These are phyloP conservation scores for Cunninghamia lanceolata DNA, from an alignment of 75 land plant species.

Conservation along the genomic window DNA sequence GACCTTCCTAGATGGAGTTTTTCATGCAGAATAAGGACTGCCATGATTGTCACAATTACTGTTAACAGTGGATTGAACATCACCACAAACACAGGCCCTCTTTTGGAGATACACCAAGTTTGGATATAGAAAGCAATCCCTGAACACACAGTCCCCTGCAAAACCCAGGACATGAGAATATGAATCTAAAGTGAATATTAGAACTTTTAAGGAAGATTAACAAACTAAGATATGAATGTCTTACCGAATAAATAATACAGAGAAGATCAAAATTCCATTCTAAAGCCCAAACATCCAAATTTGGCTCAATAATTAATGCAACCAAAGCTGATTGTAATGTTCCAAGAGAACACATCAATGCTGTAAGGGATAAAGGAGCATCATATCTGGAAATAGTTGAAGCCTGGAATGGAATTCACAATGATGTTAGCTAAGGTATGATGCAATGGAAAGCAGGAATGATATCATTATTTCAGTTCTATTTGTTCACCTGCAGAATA, in stretches of 20 bases:
- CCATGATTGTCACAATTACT: constrained; percentile 31
- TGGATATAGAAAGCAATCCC: constrained; percentile 29
- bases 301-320: constrained; percentile 19
- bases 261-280: constrained; percentile 19
- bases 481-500: constrained; percentile 37
- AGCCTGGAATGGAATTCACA: constrained; percentile 22
- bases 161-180: background rate
- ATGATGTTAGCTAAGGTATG: background rate
- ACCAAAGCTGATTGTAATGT: constrained; percentile 30
- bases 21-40: constrained; percentile 31
- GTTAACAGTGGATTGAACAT: constrained; percentile 51
- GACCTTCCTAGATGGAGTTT: constrained; percentile 43
- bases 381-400: constrained; percentile 27
- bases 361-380: constrained; percentile 24
- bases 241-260: constrained; percentile 31
- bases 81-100: constrained; percentile 48
- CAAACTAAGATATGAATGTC: background rate
- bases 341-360: constrained; percentile 45
- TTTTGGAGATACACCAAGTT: constrained; percentile 45
- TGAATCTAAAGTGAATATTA: background rate
- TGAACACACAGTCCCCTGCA: constrained; percentile 31
- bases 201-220: background rate
- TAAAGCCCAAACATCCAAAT: constrained; percentile 26
- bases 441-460: background rate
- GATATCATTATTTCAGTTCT: background rate